Percentiles rank a stretch among this genome's conserved stretches.
Evolutionary conservation across 495 filamentous ascomycete genomes (phyloP).

Genomic region (Penicillium steckii): DNA sequence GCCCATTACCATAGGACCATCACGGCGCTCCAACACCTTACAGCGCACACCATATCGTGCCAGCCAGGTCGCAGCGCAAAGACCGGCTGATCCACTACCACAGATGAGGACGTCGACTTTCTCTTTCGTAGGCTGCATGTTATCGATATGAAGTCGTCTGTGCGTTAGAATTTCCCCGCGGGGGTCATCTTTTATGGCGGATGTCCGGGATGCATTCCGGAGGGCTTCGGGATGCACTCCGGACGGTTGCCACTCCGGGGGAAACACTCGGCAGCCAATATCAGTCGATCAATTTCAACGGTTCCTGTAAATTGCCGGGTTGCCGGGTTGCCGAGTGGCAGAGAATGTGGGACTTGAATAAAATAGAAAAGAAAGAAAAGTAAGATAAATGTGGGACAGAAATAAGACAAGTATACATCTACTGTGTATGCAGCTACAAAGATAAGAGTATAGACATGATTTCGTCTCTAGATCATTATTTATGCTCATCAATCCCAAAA

Average conservation of each 20-base stretch:
- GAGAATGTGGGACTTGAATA: too few relatives aligned
- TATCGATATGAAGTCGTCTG: neutral
- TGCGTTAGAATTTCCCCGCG: slow-evolving; percentile 7
- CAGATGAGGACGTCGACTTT: slow-evolving; percentile 58
- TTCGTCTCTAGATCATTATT: slow-evolving; percentile 39
- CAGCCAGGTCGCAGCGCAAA: slow-evolving; percentile 68
- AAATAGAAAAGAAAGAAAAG: too few relatives aligned
- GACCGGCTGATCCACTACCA: slow-evolving; percentile 68
- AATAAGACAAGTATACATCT: neutral
- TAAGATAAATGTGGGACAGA: too few relatives aligned
- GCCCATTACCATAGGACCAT: slow-evolving; percentile 61
- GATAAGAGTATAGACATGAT: slow-evolving; percentile 12
- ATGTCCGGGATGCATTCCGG: slow-evolving; percentile 21
- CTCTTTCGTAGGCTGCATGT: slow-evolving; percentile 18
- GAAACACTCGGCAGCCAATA: neutral
- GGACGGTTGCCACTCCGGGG: slow-evolving; percentile 6
- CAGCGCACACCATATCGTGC: slow-evolving; percentile 57
- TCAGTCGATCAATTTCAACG: neutral
- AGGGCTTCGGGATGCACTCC: slow-evolving; percentile 20
- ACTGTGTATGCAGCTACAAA: neutral
- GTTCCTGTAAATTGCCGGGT: too few relatives aligned
- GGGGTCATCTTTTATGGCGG: slow-evolving; percentile 11
- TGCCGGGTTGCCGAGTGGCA: too few relatives aligned
- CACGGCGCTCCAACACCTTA: slow-evolving; percentile 62
- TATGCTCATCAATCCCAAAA: slow-evolving; percentile 25